Evolutionary conservation across 345 rosid genomes (phyloP), one percentile per base, ranked within the genome.

Genomic region (Salix koriyanagi): DNA sequence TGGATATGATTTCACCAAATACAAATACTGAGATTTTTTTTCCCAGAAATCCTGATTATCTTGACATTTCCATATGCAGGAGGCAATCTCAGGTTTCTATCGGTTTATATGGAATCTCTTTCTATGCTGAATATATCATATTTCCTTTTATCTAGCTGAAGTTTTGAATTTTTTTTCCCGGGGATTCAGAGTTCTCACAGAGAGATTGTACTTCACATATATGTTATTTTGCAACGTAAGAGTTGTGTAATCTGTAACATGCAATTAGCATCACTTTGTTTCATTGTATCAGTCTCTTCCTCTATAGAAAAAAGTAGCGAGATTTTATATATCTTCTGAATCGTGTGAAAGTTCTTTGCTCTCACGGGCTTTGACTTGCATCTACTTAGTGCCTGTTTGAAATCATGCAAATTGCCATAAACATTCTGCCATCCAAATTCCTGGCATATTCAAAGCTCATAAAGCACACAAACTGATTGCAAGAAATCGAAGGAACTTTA

Each of bases 71-170:
- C 7, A 71, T 76, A 60, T 90, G 89, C 90, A 93, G 99, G 97
- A 88, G 83, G 94, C 94, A 62, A 95, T 91, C 68, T 84, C 91
- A 18, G 91, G 73, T 69, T 93, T 81, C 87, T 95, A 95, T 71
- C 84, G 87, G 75, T 95, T 90, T 72, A 90, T 95, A 85, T 95
- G 99, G 99, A 91, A 93, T 84, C 97, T 93, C 65, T 95, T 95
- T 95, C 73, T 93, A 93, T 56, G 85, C 93, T 9, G 97, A 95
- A 90, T 95, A 95, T 84, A 76, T 89, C 41, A 80, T 93, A 62
- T 93, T 93, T 81, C 97, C 97, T 7, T 90, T 95, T 78, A 82
- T 95, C 65, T 95, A 86, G 76, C 56, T n/a, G 48, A 15, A n/a
- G 34, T n/a, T 14, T 4, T 66, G 37, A 26, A 4, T 30, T 14